phyloP scores from a whole-genome alignment of 129 eudicot genomes.

The Flaveria trinervia region DNA sequence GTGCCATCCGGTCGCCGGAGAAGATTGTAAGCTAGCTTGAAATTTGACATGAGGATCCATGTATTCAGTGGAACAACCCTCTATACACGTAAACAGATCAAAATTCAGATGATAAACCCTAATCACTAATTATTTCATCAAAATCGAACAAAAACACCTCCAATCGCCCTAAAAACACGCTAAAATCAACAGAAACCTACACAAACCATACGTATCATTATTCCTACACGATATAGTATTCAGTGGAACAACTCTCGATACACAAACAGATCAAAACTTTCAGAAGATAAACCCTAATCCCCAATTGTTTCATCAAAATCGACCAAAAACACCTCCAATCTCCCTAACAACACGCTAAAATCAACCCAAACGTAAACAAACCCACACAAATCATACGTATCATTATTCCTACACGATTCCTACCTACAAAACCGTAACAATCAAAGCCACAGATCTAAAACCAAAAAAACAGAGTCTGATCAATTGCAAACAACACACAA shows the following conservation, averaged over 20 bases:
- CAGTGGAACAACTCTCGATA: slow-evolving; percentile 58
- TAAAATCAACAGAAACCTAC: neutral
- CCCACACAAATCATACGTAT: neutral
- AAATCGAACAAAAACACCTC: neutral
- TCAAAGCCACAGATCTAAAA: slow-evolving; percentile 17
- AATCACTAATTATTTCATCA: neutral
- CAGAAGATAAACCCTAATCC: slow-evolving; percentile 2
- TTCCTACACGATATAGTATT: slow-evolving; percentile 32
- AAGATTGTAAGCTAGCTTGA: slow-evolving; percentile 66
- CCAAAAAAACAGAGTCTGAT: neutral
- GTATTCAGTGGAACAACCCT: slow-evolving; percentile 67
- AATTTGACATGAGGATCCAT: slow-evolving; percentile 67
- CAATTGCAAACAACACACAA: neutral
- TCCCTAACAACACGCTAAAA: neutral
- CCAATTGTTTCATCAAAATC: neutral
- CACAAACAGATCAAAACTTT: slow-evolving; percentile 21
- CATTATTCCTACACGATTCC: slow-evolving; percentile 1
- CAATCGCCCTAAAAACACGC: neutral
- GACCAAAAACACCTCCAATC: neutral
- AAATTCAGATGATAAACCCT: neutral
- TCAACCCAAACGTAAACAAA: neutral
- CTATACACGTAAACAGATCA: slow-evolving; percentile 35
- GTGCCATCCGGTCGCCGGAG: slow-evolving; percentile 63
- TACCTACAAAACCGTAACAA: neutral
- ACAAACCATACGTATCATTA: slow-evolving; percentile 7